Base-by-base conservation (phyloP, 2,329 filamentous ascomycete species). In the Stemphylium beticola region DNA sequence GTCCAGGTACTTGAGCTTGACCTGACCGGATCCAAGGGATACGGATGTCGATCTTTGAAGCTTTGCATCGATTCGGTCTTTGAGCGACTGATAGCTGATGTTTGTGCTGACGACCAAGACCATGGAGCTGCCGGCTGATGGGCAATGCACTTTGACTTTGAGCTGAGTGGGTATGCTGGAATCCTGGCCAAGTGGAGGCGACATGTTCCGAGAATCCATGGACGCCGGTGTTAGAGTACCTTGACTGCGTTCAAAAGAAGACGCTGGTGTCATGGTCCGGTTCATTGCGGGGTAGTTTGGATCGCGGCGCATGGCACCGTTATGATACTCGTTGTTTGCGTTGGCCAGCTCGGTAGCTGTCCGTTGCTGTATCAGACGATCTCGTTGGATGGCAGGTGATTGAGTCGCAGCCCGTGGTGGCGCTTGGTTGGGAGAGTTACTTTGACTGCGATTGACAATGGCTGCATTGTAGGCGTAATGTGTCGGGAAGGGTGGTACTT, bases 41-140 rank as follows among this genome's bases (percentile, higher is more conserved):
- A 91, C 90, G 65, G 84, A 88, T 17, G 92, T 96, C 66, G 93
- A 93, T 50, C 91, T 87, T 55, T 90, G 90, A 53, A 99, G 85
- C 75, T 99, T 99, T 24, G 92, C 92, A 71, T 99, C 95, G 66
- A 99, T 97, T 10, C 95, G 90, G 72, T 98, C 95, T 61, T 95
- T 92, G 50, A 99, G 82, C 20, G 91, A 95, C 63, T 95, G 91
- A 76, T 96, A 98, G 36, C 91, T 89, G 67, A 98, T 98, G 73
- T 96, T 96, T 76, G 92, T 96, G 29, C 92, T 90, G 37, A 96
- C 96, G 10, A 99, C 93, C n/a, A 99, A 83, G 0, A 93, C 97
- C 55, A 97, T 89, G 65, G 96, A 96, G 71, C 93, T 95, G 41
- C 90, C 89, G 40, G 95, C 91, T 3, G 78, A 74, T 3, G 78